These are phyloP conservation scores for Ramaria sp. DNA, from an alignment of 768 basidiomycete genomes.

Conservation along the genomic window DNA sequence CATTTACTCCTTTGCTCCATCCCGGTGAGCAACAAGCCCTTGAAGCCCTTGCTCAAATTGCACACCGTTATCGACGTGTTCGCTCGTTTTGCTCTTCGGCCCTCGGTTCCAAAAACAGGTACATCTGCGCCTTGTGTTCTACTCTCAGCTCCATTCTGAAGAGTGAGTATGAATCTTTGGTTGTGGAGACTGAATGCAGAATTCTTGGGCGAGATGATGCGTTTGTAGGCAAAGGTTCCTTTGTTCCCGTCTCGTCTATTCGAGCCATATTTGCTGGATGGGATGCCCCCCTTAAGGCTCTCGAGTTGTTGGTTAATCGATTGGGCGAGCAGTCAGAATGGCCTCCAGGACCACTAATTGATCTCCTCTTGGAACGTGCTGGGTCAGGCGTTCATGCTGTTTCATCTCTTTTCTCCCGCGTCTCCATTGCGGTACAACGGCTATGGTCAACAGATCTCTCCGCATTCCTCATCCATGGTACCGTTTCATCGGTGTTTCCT, in stretches of 20 bases:
- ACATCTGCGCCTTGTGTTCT: slow-evolving; percentile 69
- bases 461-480: slow-evolving; percentile 72
- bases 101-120: slow-evolving; percentile 48
- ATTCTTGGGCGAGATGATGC: slow-evolving; percentile 64
- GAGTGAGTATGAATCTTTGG: slow-evolving; percentile 69
- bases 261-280: slow-evolving; percentile 79
- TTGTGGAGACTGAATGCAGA: slow-evolving; percentile 73
- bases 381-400: slow-evolving; percentile 73
- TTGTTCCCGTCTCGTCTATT: slow-evolving; percentile 78
- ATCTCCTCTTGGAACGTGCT: slow-evolving; percentile 61
- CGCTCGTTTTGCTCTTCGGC: slow-evolving; percentile 29
- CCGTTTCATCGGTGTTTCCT: slow-evolving; percentile 51
- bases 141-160: slow-evolving; percentile 63
- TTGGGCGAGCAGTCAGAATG: slow-evolving; percentile 45
- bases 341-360: slow-evolving; percentile 72
- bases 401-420: slow-evolving; percentile 53
- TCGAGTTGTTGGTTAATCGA: slow-evolving; percentile 53
- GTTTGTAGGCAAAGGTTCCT: slow-evolving; percentile 70
- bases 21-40: slow-evolving; percentile 83
- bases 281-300: slow-evolving; percentile 75
- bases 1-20: slow-evolving; percentile 65
- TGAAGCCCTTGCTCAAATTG: slow-evolving; percentile 68
- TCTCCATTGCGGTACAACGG: slow-evolving; percentile 67
- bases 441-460: slow-evolving; percentile 81
- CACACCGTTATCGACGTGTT: slow-evolving; percentile 59